Evolutionary conservation across 1,139 yeast species (phyloP), one percentile per base, ranked within the genome.

Genomic region (Barnettozyma hawaiiensis): DNA sequence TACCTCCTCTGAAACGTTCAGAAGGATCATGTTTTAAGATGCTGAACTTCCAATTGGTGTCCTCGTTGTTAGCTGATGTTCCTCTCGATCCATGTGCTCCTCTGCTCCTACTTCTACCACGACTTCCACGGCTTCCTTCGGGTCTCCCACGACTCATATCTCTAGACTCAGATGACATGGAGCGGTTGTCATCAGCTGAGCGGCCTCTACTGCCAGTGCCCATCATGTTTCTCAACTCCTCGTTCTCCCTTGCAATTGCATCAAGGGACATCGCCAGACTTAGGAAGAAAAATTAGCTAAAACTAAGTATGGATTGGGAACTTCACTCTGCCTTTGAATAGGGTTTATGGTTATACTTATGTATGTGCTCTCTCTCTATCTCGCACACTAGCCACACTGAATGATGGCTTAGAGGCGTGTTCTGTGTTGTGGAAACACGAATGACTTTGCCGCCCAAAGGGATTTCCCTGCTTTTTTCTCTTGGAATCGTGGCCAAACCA

Each of bases 1-100:
- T 22, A 15, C 40, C 42, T 21, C 40, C 42, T 21, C 26, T 42
- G 14, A 78, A 57, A 46, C 85, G 61, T 45, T 76, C 81, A 58
- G 76, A 77, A 0, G 86, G 86, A 51, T 80, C 85, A 43, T 62
- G 67, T 12, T 60, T 57, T 10, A 69, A 57, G 28, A 69, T 64
- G 4, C 67, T 58, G 57, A 64, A 67, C 48, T 73, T 73, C 44
- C 43, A 48, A 20, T 48, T 48, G 14, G 23, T 34, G 11, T 40
- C 49, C 29, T 45, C 47, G 18, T 45, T 47, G 18, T 20, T 31
- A 10, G 21, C 18, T 14, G 35, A 32, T 18, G 35, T 32, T 32
- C 42, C 47, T 24, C 46, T 48, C 5, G 53, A 45, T 7, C 50
- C 46, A 2, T 6, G 21, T 10, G 46, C 46, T 20, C 54, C 45